Percentiles rank a stretch among this genome's conserved stretches.
phyloP scores from a whole-genome alignment of 495 filamentous ascomycete species.

The Podospora sp. region DNA sequence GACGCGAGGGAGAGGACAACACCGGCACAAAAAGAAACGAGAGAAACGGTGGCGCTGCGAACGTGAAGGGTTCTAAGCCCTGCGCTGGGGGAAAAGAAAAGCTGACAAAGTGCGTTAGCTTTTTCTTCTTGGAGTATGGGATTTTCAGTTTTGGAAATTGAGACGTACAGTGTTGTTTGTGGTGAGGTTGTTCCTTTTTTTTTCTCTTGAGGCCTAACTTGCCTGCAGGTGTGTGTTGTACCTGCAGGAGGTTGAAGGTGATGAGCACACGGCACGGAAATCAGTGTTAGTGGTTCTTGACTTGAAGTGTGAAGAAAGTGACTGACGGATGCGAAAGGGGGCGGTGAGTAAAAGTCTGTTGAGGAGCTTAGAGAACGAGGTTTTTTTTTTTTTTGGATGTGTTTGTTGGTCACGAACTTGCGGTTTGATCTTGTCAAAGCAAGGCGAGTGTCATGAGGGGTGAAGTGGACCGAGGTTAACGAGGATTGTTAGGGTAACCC shows the following conservation, averaged over 20 bases:
- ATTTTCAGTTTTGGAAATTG: not conserved
- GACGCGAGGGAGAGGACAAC: not conserved
- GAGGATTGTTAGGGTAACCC: slow-evolving; percentile 10
- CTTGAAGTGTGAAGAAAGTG: no score
- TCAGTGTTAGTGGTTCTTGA: not conserved
- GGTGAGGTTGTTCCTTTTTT: no score
- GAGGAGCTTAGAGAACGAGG: no score
- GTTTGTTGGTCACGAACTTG: no score
- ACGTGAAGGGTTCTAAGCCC: not conserved
- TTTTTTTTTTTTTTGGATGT: no score
- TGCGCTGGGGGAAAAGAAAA: not conserved
- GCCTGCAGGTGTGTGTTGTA: not conserved
- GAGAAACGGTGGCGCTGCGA: not conserved
- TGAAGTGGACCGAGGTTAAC: slow-evolving; percentile 10
- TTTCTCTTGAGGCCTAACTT: not conserved
- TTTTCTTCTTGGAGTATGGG: not conserved
- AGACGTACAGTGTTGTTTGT: no score
- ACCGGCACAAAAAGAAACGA: not conserved
- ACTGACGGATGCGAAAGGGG: not conserved
- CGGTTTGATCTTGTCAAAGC: not conserved
- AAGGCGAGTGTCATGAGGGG: not conserved
- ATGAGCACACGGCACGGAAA: not conserved
- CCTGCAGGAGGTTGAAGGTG: not conserved
- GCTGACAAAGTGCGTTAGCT: not conserved
- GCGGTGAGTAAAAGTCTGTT: not conserved